Evolutionary conservation across 1,139 yeast genomes (phyloP).

Genomic region (Saccharomycopsis crataegensis): DNA sequence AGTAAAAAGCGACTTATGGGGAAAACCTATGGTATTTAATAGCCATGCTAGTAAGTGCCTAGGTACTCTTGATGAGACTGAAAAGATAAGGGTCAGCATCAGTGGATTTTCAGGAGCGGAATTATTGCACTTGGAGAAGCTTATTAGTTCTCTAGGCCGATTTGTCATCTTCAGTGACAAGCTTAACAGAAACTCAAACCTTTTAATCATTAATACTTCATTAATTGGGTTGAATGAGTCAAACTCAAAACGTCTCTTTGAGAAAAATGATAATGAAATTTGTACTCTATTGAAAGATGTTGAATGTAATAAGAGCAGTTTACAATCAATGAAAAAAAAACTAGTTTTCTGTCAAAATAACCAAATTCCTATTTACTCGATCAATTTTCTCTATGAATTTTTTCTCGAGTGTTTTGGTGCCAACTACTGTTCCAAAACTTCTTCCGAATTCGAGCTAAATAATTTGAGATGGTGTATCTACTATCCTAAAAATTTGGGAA

Average conservation of each 20-base stretch:
- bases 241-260: conserved; percentile 12
- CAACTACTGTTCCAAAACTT: background rate
- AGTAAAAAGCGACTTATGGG: conserved; percentile 63
- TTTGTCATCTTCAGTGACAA: conserved; percentile 21
- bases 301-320: conserved; percentile 14
- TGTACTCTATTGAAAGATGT: conserved; percentile 6
- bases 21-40: conserved; percentile 39
- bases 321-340: conserved; percentile 18
- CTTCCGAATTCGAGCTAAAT: conserved; percentile 1
- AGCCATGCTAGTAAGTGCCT: conserved; percentile 4
- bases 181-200: conserved; percentile 15
- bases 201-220: conserved; percentile 17
- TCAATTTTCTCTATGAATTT: conserved; percentile 16
- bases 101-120: conserved; percentile 87
- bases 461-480: conserved; percentile 18
- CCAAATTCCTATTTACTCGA: conserved; percentile 16
- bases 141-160: conserved; percentile 32
- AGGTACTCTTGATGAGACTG: conserved; percentile 14
- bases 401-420: conserved; percentile 1
- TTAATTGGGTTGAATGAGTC: conserved; percentile 13
- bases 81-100: conserved; percentile 46
- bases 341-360: conserved; percentile 16
- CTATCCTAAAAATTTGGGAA: conserved; percentile 7
- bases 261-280: background rate
- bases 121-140: conserved; percentile 61